Conservation (phyloP, 2,329 filamentous ascomycete species). For the Parastagonospora avenae region DNA sequence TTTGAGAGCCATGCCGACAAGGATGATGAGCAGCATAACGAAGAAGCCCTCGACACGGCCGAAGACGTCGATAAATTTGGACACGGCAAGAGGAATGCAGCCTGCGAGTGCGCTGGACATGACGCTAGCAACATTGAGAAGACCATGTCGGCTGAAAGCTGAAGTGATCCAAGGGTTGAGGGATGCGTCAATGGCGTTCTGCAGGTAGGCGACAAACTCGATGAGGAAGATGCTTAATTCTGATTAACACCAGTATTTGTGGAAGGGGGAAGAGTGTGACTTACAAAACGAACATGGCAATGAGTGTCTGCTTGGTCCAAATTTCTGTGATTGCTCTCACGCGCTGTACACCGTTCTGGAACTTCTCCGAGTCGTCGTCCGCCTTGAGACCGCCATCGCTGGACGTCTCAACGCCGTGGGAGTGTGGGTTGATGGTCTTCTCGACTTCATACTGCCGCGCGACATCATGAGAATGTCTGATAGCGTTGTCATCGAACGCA, state of each 20-base stretch:
- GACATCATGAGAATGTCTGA: slow-evolving; percentile 17
- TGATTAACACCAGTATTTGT: neutral
- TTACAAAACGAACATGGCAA: slow-evolving; percentile 47
- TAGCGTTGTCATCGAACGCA: slow-evolving; percentile 15
- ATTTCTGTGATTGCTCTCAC: slow-evolving; percentile 49
- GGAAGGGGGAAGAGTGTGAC: slow-evolving; percentile 4
- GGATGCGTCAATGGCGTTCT: slow-evolving; percentile 49
- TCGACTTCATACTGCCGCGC: slow-evolving; percentile 25
- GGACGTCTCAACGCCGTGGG: slow-evolving; percentile 7
- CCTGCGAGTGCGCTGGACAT: slow-evolving; percentile 46
- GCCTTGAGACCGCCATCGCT: slow-evolving; percentile 18
- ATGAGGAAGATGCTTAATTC: slow-evolving; percentile 52
- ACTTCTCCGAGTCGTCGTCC: slow-evolving; percentile 29
- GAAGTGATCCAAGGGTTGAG: slow-evolving; percentile 49
- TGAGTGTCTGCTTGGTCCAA: slow-evolving; percentile 47
- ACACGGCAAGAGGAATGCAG: slow-evolving; percentile 44
- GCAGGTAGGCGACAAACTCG: slow-evolving; percentile 56
- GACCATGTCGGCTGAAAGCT: slow-evolving; percentile 39
- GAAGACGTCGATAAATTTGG: slow-evolving; percentile 50
- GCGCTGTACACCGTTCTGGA: slow-evolving; percentile 47
- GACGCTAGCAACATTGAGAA: slow-evolving; percentile 43
- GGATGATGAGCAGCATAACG: slow-evolving; percentile 40
- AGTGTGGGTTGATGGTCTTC: slow-evolving; percentile 17
- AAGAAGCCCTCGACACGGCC: slow-evolving; percentile 49
- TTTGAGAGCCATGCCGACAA: slow-evolving; percentile 65